Evolutionary conservation across 1,139 yeast genomes (phyloP).

Genomic region (Suhomyces ambrosiae): DNA sequence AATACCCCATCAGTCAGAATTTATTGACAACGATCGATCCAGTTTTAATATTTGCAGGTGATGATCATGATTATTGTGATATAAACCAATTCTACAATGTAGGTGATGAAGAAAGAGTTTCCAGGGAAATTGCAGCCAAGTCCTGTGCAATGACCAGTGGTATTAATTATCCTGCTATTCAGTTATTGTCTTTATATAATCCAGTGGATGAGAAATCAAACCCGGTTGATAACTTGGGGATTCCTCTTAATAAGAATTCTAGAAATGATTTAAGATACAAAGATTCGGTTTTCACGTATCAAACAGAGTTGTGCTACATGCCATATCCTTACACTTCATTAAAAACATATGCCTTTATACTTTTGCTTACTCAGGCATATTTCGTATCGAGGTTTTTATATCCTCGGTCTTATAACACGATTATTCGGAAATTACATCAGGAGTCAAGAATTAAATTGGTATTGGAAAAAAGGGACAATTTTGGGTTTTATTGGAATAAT

Average conservation of each 20-base stretch:
- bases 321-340: constrained; percentile 68
- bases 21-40: constrained; percentile 65
- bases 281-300: constrained; percentile 25
- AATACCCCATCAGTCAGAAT: constrained; percentile 55
- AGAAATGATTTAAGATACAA: constrained; percentile 16
- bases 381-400: constrained; percentile 13
- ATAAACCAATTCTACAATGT: constrained; percentile 55
- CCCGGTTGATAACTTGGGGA: constrained; percentile 7
- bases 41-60: constrained; percentile 77
- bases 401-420: constrained; percentile 8
- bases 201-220: constrained; percentile 27
- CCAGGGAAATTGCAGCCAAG: constrained; percentile 84
- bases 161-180: constrained; percentile 79
- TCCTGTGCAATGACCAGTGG: constrained; percentile 95
- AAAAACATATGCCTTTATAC: constrained; percentile 33
- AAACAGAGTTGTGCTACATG: constrained; percentile 66
- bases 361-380: constrained; percentile 13
- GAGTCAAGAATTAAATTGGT: neutral
- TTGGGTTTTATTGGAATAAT: constrained; percentile 6
- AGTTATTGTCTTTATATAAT: constrained; percentile 69
- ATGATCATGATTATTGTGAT: constrained; percentile 95
- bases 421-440: neutral
- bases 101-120: constrained; percentile 33
- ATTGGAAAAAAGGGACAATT: neutral
- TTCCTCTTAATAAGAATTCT: neutral